Conservation (phyloP, 371 early-diverging fungal genomes). For the Coemansia sp. region DNA sequence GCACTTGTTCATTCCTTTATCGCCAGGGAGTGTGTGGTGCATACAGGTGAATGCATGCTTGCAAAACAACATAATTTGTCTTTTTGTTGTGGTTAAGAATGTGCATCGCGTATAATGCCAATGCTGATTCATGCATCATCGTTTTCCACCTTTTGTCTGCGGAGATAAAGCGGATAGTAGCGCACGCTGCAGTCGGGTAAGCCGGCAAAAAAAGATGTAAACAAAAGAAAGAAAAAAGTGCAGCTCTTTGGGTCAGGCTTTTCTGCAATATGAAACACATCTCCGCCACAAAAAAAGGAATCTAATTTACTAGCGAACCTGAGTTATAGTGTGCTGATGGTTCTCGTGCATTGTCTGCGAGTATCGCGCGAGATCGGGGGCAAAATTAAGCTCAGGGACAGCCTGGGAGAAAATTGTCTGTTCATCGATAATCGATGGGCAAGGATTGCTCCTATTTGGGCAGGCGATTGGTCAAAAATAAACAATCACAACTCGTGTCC, state of each 20-base stretch:
- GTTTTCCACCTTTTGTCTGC: background rate
- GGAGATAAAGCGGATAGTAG: background rate
- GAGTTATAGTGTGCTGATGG: background rate
- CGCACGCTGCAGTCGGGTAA: conserved; percentile 1
- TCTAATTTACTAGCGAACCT: background rate
- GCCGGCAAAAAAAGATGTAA: background rate
- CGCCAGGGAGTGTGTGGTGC: background rate
- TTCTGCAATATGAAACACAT: background rate
- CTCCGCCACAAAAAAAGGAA: background rate
- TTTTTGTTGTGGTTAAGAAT: background rate
- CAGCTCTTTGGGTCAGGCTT: background rate
- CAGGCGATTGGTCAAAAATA: background rate
- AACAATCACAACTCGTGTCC: background rate
- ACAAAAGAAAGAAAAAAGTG: background rate
- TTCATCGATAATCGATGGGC: background rate
- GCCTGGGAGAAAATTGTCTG: background rate
- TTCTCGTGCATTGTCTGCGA: background rate
- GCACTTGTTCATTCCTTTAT: background rate
- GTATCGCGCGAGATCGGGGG: background rate
- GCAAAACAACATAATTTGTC: background rate
- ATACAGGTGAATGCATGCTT: background rate
- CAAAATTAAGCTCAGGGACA: background rate
- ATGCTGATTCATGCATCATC: background rate
- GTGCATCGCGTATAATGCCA: background rate
- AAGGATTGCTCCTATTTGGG: background rate